A percentile compares a stretch with the other conserved stretches of the same genome.
Conservation (phyloP, 1,284 basidiomycete genomes). For the Moniliophthora roreri region DNA sequence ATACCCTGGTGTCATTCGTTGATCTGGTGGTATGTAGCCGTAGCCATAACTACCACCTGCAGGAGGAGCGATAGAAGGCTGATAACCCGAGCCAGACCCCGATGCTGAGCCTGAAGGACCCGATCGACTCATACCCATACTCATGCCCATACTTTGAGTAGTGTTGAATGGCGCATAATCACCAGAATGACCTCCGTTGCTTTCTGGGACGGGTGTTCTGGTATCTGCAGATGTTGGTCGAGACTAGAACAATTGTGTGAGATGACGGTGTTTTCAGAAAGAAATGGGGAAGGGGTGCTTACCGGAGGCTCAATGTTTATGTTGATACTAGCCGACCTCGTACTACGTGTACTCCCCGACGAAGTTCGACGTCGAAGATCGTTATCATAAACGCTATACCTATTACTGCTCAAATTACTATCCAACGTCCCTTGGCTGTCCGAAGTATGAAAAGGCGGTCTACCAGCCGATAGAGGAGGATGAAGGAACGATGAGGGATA, state of each 20-base stretch:
- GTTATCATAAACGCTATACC: too few relatives aligned
- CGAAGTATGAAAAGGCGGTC: too few relatives aligned
- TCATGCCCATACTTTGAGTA: neutral
- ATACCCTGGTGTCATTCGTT: neutral
- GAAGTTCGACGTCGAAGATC: neutral
- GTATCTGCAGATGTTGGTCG: neutral
- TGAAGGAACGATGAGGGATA: too few relatives aligned
- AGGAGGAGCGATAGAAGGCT: too few relatives aligned
- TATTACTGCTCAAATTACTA: too few relatives aligned
- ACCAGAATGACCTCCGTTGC: neutral
- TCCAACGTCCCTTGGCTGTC: too few relatives aligned
- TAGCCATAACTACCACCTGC: neutral
- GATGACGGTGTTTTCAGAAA: neutral
- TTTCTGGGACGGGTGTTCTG: neutral
- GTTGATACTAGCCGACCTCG: constrained; percentile 1
- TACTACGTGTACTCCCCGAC: neutral
- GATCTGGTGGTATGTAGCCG: neutral
- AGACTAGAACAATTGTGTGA: neutral
- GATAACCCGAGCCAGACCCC: too few relatives aligned
- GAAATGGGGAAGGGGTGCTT: neutral
- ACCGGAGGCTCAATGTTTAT: constrained; percentile 1
- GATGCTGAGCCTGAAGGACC: too few relatives aligned
- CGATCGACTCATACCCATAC: too few relatives aligned
- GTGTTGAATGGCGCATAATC: neutral
- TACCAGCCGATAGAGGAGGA: too few relatives aligned